Evolutionary conservation across 2,329 filamentous ascomycete species (phyloP), one percentile per base, ranked within the genome.

Genomic region (Sporothrix protearum): DNA sequence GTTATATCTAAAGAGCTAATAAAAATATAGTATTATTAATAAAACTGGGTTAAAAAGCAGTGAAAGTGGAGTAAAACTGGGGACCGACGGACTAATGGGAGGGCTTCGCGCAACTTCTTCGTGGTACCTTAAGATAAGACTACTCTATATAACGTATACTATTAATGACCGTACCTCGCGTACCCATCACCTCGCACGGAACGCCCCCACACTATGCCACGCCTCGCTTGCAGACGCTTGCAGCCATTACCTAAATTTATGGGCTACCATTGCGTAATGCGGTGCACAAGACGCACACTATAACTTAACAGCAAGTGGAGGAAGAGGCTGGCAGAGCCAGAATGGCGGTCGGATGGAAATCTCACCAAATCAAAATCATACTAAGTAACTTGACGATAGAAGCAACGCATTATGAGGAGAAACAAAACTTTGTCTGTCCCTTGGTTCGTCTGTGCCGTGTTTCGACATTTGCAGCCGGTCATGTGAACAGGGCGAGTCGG

Each of bases 401-500:
- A 14, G 19, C 42, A 16, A 16, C 2, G 1, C 3, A 36, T 4
- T 36, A 36, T 36, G 4, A n/a, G n/a, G n/a, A n/a, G 28, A 30
- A 55, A 33, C 28, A n/a, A n/a, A 33, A 39, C 7, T n/a, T 42
- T 42, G n/a, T 7, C 57, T 42, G 33, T 63, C 33, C 57, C 57
- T 33, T 42, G 57, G 57, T n/a, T 19, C 42, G 57, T 63, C n/a
- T 2, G 57, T 42, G 57, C 57, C 57, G 33, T 10, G n/a, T 42
- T 63, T 42, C 57, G 39, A 33, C 57, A 63, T 63, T 33, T 63
- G 57, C 57, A 63, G 57, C 33, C n/a, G 57, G n/a, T 63, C 57
- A 63, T 63, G 57, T 63, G 57, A 63, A 63, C 1, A 33, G 9
- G 57, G 3, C 36, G 59, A 45, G 36, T 64, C 59, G 59, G 59